Evolutionary conservation across 306 rosid genomes (phyloP).

Genomic region (Senna siamea): DNA sequence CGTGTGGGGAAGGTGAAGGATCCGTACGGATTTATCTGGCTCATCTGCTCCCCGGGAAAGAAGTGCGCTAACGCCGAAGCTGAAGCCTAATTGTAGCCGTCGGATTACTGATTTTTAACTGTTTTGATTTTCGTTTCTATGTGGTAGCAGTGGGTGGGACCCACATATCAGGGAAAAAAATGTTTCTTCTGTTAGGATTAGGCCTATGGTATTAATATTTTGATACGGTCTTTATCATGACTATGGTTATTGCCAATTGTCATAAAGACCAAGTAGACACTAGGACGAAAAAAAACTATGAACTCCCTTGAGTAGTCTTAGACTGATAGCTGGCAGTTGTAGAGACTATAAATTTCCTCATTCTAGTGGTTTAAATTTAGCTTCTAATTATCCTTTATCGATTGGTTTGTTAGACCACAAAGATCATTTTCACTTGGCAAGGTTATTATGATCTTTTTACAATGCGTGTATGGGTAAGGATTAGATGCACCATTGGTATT

Average conservation of each 20-base stretch:
- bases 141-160: not conserved
- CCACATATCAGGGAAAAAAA: not conserved
- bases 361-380: not conserved
- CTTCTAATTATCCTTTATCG: too few species aligned
- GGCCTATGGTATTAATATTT: constrained; percentile 20
- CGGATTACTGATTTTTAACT: not conserved
- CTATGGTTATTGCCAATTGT: not conserved
- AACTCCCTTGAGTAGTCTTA: not conserved
- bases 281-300: not conserved
- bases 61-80: constrained; percentile 36
- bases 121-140: not conserved
- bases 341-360: not conserved
- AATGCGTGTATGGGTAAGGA: not conserved
- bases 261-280: not conserved
- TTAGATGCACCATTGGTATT: not conserved
- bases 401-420: too few species aligned
- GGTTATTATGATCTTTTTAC: not conserved
- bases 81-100: constrained; percentile 9
- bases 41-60: constrained; percentile 39
- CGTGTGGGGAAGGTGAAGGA: constrained; percentile 74
- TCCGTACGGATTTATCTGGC: constrained; percentile 73
- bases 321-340: constrained; percentile 26
- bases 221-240: constrained; percentile 1
- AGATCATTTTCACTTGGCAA: too few species aligned
- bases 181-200: constrained; percentile 19